Evolutionary conservation across 2,329 filamentous ascomycete species (phyloP).

Genomic region (Aspergillus awamori): DNA sequence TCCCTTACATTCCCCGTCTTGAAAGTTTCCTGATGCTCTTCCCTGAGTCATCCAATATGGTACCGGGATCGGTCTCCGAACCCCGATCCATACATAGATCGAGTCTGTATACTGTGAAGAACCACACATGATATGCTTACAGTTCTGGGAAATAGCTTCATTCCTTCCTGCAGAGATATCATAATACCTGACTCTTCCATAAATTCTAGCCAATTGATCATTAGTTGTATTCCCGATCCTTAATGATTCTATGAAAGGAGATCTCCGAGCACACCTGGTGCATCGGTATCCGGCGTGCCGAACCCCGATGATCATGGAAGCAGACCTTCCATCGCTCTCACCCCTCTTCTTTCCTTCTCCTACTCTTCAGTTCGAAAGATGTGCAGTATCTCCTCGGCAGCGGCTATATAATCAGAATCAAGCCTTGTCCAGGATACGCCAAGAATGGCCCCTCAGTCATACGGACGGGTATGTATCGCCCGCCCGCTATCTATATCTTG

Average conservation of each 20-base stretch:
- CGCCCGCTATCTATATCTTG: neutral
- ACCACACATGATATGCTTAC: no score
- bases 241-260: accelerated
- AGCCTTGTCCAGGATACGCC: neutral
- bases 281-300: neutral
- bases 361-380: neutral
- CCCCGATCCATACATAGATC: neutral
- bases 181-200: accelerated
- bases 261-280: neutral
- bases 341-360: neutral
- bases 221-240: no score
- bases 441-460: neutral
- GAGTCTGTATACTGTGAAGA: neutral
- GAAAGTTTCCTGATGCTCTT: no score
- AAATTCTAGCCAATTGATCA: no score
- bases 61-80: neutral
- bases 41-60: neutral
- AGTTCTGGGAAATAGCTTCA: no score
- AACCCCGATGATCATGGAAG: neutral
- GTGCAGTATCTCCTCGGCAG: neutral
- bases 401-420: neutral
- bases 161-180: no score
- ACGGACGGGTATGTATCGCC: neutral
- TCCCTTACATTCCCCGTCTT: no score
- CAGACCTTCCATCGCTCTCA: neutral